Conservation (phyloP, 805 yeast genomes). For the Wickerhamiella sorbophila region DNA sequence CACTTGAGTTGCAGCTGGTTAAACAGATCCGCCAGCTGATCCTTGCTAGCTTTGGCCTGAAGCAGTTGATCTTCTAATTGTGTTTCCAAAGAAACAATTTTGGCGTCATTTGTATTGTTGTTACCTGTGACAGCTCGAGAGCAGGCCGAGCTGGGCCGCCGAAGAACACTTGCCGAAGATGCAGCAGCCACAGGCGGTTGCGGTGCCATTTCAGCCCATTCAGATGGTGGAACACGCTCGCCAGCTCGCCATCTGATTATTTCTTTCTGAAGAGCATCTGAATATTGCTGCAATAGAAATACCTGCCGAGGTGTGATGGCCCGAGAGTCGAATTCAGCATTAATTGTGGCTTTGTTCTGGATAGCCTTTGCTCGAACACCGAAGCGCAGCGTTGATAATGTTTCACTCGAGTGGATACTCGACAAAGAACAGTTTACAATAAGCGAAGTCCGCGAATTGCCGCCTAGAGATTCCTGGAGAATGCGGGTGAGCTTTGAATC, state of each 20-base stretch:
- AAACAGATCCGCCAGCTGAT: not conserved
- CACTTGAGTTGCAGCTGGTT: not conserved
- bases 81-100: not conserved
- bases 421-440: constrained; percentile 64
- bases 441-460: constrained; percentile 63
- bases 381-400: constrained; percentile 57
- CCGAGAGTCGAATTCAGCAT: constrained; percentile 30
- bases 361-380: constrained; percentile 61
- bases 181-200: not conserved
- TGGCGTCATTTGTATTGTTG: not conserved
- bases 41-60: not conserved
- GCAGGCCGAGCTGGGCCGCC: not conserved
- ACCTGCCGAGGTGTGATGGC: not conserved
- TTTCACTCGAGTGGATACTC: constrained; percentile 41
- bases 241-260: constrained; percentile 28
- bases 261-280: constrained; percentile 28
- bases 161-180: not conserved
- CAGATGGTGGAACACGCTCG: constrained; percentile 16
- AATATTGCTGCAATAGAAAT: not conserved
- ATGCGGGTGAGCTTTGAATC: constrained; percentile 70
- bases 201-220: constrained; percentile 17
- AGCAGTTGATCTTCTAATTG: not conserved
- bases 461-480: constrained; percentile 67
- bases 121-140: not conserved
- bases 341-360: constrained; percentile 49